Base-by-base conservation (phyloP, 2,329 filamentous ascomycete genomes). In the Whalleya microplaca region DNA sequence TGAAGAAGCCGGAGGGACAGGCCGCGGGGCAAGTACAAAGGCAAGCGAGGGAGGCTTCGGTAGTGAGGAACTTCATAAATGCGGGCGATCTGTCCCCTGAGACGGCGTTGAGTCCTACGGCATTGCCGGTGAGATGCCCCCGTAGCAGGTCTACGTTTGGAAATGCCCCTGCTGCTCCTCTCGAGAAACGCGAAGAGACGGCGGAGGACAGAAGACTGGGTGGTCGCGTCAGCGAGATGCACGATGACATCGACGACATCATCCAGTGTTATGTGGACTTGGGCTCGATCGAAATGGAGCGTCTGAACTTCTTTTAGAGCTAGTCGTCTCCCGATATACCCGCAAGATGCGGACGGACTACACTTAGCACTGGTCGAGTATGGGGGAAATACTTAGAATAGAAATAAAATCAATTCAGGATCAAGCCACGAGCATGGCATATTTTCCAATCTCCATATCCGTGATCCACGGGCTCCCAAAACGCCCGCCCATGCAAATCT, bases 241-340 rank as follows among this genome's bases (percentile, higher is more conserved):
- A 68, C 50, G 48, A 44, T 21, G 62, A 63, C 51, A 69, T 69
- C 45, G 65, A 67, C 32, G 63, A 60, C 20, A 68, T 69, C 19
- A 69, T 69, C 51, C 63, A 69, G 43, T 64, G 55, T 54, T 69
- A 69, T 52, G 49, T 61, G 19, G 21, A 50, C 45, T n/a, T n/a
- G n/a, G n/a, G n/a, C n/a, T n/a, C n/a, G n/a, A n/a, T 64, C 23
- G 51, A 64, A 50, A 66, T 66, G 65, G 59, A 43, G 48, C 46
- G 45, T 21, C 55, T 29, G 51, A 62, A 62, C 10, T 68, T 66
- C 49, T 55, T 68, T 44, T 68, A 48, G 3, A 14, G 32, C 32
- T 12, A 37, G 5, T 37, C 32, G 3, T 3, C 32, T 16, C 32
- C 32, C 32, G 9, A 12, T 16, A 12, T 37, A 14, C 9, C 8